phyloP scores from a whole-genome alignment of 495 filamentous ascomycete species.

The Penicillium cataractarum region DNA sequence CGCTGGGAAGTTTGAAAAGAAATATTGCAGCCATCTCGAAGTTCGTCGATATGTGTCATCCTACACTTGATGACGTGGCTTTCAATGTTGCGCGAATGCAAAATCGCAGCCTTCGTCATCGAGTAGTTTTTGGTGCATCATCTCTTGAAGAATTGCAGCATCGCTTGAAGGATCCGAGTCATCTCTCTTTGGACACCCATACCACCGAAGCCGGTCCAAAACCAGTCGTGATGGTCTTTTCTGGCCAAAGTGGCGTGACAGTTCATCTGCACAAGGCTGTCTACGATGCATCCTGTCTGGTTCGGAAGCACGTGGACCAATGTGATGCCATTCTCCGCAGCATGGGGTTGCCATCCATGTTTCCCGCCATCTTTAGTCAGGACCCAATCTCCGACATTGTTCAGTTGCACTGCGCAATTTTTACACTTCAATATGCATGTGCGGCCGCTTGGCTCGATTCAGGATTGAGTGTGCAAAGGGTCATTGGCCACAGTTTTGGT shows the following conservation, averaged over 20 bases:
- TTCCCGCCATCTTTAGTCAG: too few relatives aligned
- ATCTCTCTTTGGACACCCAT: slow-evolving; percentile 46
- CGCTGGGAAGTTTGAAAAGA: neutral
- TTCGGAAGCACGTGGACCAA: too few relatives aligned
- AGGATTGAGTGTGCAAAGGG: slow-evolving; percentile 38
- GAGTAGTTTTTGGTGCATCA: too few relatives aligned
- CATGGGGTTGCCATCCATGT: too few relatives aligned
- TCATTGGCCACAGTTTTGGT: slow-evolving; percentile 60
- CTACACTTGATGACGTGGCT: slow-evolving; percentile 16
- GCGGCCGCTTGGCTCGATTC: slow-evolving; percentile 55
- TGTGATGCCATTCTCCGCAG: too few relatives aligned
- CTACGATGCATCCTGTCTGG: too few relatives aligned
- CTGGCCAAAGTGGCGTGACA: too few relatives aligned
- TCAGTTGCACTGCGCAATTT: slow-evolving; percentile 45
- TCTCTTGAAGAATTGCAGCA: slow-evolving; percentile 28
- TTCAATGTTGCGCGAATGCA: neutral
- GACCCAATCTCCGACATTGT: slow-evolving; percentile 36
- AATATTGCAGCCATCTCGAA: neutral
- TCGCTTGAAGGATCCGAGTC: slow-evolving; percentile 40
- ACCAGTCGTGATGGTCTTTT: too few relatives aligned
- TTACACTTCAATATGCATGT: slow-evolving; percentile 53
- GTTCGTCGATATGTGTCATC: neutral
- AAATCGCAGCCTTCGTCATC: neutral
- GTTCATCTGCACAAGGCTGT: too few relatives aligned
- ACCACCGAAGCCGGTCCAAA: too few relatives aligned